Conservation (phyloP, 805 yeast species). For the Scheffersomyces amazonensis region DNA sequence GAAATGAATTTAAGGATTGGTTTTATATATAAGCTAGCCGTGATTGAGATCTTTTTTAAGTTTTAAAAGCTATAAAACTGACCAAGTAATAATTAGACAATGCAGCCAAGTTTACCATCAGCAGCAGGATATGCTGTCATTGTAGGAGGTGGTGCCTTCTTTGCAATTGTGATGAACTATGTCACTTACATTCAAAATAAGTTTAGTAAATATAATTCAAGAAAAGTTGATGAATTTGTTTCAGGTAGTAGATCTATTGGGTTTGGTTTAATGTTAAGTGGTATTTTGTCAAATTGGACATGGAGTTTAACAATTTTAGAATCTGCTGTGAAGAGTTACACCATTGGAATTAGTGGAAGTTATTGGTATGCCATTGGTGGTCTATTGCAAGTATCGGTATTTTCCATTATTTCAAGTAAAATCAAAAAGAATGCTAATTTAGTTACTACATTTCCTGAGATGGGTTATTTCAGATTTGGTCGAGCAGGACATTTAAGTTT, state of each 20-base stretch:
- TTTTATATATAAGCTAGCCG: too few species aligned
- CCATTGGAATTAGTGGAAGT: constrained; percentile 19
- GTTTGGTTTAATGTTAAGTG: constrained; percentile 14
- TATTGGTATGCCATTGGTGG: constrained; percentile 25
- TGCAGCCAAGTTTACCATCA: constrained; percentile 13
- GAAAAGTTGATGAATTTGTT: constrained; percentile 14
- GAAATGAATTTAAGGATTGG: too few species aligned
- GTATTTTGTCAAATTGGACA: constrained; percentile 24
- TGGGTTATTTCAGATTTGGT: constrained; percentile 26
- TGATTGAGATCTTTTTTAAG: too few species aligned
- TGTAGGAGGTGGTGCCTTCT: constrained; percentile 14
- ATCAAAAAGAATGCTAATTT: constrained; percentile 29
- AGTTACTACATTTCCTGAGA: constrained; percentile 29
- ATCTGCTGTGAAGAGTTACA: constrained; percentile 17
- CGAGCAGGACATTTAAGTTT: constrained; percentile 22
- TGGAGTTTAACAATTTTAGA: constrained; percentile 24
- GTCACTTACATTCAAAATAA: constrained; percentile 12
- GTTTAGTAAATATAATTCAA: constrained; percentile 10
- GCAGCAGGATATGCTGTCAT: constrained; percentile 16
- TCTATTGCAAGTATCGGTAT: constrained; percentile 27
- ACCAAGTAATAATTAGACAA: not conserved
- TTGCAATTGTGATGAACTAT: constrained; percentile 13
- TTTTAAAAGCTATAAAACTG: too few species aligned
- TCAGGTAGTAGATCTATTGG: constrained; percentile 14
- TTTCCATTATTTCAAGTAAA: constrained; percentile 31